These are phyloP conservation scores for Geoglossum glabrum DNA, from an alignment of 495 filamentous ascomycete species.

Conservation along the genomic window DNA sequence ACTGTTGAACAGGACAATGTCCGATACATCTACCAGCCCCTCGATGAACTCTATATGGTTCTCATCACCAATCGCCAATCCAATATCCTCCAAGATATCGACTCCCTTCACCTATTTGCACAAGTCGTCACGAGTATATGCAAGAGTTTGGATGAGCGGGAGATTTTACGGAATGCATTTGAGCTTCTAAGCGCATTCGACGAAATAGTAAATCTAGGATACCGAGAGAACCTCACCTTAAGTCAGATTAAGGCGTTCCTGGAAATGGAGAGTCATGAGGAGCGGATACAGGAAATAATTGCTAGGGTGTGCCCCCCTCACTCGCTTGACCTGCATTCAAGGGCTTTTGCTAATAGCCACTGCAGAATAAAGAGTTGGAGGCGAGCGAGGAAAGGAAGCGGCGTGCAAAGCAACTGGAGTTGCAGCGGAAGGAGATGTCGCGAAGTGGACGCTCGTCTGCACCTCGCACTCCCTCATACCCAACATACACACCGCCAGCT, in stretches of 20 bases:
- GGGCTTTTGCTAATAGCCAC: neutral
- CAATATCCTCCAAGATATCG: conserved; percentile 97
- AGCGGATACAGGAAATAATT: conserved; percentile 95
- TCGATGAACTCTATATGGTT: conserved; percentile 98
- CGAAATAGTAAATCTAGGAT: conserved; percentile 84
- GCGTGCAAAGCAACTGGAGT: conserved; percentile 92
- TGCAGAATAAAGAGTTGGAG: conserved; percentile 91
- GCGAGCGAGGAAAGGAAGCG: conserved; percentile 93
- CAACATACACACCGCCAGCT: conserved; percentile 69
- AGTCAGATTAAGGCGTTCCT: conserved; percentile 95
- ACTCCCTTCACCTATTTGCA: conserved; percentile 89
- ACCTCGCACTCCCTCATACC: conserved; percentile 59
- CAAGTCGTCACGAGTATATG: conserved; percentile 93
- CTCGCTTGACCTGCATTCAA: neutral
- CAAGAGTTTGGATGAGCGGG: conserved; percentile 85
- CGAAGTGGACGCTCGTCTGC: conserved; percentile 33
- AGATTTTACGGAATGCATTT: conserved; percentile 85
- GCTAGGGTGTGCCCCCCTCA: conserved; percentile 37
- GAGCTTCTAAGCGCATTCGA: conserved; percentile 92
- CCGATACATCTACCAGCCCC: conserved; percentile 94
- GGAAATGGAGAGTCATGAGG: conserved; percentile 98
- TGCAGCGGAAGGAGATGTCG: conserved; percentile 86
- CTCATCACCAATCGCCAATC: conserved; percentile 98
- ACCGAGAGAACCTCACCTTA: conserved; percentile 84
- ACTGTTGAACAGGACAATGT: conserved; percentile 98